phyloP scores from a whole-genome alignment of 148 eudicot species.

The Rheum nobile region DNA sequence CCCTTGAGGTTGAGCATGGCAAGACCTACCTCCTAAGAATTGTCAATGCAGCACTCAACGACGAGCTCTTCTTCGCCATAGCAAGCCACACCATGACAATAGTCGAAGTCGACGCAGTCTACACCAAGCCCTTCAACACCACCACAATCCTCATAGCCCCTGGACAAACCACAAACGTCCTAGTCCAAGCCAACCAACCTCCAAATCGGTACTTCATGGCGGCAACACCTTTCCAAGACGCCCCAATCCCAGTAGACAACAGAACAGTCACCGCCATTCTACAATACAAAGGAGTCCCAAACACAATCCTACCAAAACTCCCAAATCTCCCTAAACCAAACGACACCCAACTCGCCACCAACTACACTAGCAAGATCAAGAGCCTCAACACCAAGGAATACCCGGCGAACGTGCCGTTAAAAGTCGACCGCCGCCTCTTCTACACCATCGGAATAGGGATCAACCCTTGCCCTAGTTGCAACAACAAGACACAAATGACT shows the following conservation, averaged over 20 bases:
- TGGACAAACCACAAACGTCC: constrained; percentile 49
- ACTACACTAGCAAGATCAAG: not conserved
- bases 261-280: constrained; percentile 41
- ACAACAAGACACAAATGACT: constrained; percentile 32
- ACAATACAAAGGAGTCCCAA: constrained; percentile 45
- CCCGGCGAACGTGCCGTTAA: not conserved
- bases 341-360: constrained; percentile 24
- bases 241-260: constrained; percentile 36
- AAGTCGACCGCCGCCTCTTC: not conserved
- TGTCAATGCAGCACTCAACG: constrained; percentile 1
- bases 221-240: not conserved
- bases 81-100: constrained; percentile 39
- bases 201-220: constrained; percentile 3
- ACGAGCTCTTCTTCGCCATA: constrained; percentile 7
- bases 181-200: constrained; percentile 26
- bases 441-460: constrained; percentile 7
- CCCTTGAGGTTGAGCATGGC: not conserved
- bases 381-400: not conserved
- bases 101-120: constrained; percentile 54
- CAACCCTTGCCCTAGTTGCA: constrained; percentile 25
- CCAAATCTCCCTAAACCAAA: constrained; percentile 35
- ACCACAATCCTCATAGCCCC: constrained; percentile 35
- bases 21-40: constrained; percentile 7
- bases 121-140: constrained; percentile 39
- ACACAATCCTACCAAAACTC: constrained; percentile 26